Conservation (phyloP, 2,329 filamentous ascomycete genomes). For the Hymenoscyphus infarciens region DNA sequence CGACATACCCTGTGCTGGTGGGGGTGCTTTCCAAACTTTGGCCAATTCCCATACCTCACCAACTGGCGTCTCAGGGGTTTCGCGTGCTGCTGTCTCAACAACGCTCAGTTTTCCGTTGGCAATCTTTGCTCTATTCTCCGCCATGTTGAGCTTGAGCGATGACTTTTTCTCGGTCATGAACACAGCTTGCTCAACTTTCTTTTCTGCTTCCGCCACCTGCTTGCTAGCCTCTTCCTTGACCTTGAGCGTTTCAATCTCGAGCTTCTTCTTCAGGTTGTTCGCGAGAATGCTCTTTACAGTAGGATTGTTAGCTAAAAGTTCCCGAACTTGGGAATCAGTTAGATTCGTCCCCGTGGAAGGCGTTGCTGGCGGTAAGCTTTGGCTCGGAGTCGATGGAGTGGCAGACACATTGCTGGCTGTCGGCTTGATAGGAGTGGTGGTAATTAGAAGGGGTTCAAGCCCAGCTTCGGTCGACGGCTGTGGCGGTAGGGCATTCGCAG, state of each 20-base stretch:
- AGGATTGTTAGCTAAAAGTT: conserved; percentile 53
- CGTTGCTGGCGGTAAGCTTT: conserved; percentile 16
- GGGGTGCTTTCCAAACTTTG: conserved; percentile 58
- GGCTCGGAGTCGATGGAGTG: conserved; percentile 24
- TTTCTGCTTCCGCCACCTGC: conserved; percentile 50
- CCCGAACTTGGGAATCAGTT: conserved; percentile 53
- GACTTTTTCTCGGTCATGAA: conserved; percentile 73
- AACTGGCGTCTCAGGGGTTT: conserved; percentile 81
- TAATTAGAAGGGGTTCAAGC: conserved; percentile 23
- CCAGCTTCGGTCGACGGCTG: conserved; percentile 4
- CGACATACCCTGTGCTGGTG: conserved; percentile 16
- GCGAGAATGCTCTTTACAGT: conserved; percentile 54
- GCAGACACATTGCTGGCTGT: conserved; percentile 11
- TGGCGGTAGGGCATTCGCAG: conserved; percentile 11
- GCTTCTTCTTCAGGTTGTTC: conserved; percentile 65
- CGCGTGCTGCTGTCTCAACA: conserved; percentile 75
- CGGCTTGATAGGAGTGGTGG: conserved; percentile 42
- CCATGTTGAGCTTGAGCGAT: conserved; percentile 72
- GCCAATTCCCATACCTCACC: conserved; percentile 82
- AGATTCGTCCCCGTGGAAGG: conserved; percentile 39
- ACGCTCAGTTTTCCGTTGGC: conserved; percentile 71
- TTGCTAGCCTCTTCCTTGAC: conserved; percentile 51
- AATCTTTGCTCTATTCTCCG: conserved; percentile 62
- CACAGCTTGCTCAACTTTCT: conserved; percentile 49
- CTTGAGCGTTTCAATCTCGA: conserved; percentile 61